phyloP scores from a whole-genome alignment of 441 rosid genomes.

The Croton setiger region DNA sequence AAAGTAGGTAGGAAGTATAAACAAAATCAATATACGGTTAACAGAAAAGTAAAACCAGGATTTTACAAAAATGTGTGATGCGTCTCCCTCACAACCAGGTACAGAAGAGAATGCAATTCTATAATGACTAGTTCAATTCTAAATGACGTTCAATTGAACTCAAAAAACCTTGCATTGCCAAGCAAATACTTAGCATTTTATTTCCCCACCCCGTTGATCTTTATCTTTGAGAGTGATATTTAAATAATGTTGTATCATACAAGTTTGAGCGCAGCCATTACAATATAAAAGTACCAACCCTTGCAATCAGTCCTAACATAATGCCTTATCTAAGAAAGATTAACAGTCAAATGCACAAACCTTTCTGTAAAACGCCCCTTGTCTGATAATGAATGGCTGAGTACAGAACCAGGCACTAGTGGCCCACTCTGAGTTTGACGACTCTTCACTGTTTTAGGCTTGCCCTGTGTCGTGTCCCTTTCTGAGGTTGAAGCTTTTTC shows the following conservation, averaged over 20 bases:
- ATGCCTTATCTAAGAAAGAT: background rate
- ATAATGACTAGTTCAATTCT: background rate
- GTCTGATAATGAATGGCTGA: slow-evolving; percentile 60
- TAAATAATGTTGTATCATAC: background rate
- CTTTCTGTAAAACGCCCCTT: slow-evolving; percentile 58
- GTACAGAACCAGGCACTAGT: slow-evolving; percentile 56
- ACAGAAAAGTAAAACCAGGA: background rate
- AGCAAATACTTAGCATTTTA: background rate
- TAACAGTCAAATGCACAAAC: slow-evolving; percentile 31
- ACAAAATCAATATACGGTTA: background rate
- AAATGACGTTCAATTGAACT: no score
- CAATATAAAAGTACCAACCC: no score
- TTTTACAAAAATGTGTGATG: background rate
- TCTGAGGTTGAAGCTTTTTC: slow-evolving; percentile 49
- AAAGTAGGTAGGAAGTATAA: background rate
- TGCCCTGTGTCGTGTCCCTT: slow-evolving; percentile 42
- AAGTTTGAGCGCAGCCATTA: background rate
- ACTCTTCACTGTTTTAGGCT: slow-evolving; percentile 45
- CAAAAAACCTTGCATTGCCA: slow-evolving; percentile 1
- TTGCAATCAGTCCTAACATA: no score
- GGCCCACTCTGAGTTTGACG: slow-evolving; percentile 94
- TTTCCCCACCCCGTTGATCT: background rate
- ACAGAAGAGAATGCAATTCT: background rate
- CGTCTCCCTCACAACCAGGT: background rate
- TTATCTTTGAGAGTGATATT: background rate